These are phyloP conservation scores for Solanum virginianum DNA, from an alignment of 257 asterid genomes.

Conservation along the genomic window DNA sequence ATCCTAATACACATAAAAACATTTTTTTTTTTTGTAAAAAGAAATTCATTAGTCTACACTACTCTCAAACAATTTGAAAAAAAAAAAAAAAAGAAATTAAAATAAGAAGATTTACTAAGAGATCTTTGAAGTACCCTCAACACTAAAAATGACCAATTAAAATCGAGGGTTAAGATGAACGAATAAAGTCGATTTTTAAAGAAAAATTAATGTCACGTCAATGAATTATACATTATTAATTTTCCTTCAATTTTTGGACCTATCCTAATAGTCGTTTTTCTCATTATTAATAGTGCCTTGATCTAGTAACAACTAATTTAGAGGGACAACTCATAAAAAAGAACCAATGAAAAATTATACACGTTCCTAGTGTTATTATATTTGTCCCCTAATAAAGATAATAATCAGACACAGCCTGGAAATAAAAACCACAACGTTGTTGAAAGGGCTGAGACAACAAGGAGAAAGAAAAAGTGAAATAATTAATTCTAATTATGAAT, in stretches of 20 bases:
- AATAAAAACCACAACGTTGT: background rate
- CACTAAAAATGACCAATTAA: too few relatives aligned
- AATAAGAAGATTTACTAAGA: background rate
- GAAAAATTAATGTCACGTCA: background rate
- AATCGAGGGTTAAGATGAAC: too few relatives aligned
- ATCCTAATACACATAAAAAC: too few relatives aligned
- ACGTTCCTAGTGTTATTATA: background rate
- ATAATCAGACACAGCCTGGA: background rate
- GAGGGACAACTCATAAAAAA: background rate
- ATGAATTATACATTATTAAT: too few relatives aligned
- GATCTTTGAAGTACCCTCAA: background rate
- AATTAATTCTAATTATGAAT: background rate
- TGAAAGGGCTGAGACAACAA: background rate
- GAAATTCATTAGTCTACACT: too few relatives aligned
- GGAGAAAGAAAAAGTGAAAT: background rate
- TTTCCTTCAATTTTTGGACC: too few relatives aligned
- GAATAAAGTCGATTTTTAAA: too few relatives aligned
- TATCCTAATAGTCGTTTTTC: background rate
- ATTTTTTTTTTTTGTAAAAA: too few relatives aligned
- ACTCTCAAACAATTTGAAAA: too few relatives aligned
- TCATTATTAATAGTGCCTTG: background rate
- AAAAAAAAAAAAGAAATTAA: too few relatives aligned
- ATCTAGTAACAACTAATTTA: too few relatives aligned
- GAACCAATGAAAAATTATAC: too few relatives aligned
- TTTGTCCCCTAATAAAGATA: background rate